These are phyloP conservation scores for Geranium rotundifolium DNA, from an alignment of 345 rosid genomes.

Conservation along the genomic window DNA sequence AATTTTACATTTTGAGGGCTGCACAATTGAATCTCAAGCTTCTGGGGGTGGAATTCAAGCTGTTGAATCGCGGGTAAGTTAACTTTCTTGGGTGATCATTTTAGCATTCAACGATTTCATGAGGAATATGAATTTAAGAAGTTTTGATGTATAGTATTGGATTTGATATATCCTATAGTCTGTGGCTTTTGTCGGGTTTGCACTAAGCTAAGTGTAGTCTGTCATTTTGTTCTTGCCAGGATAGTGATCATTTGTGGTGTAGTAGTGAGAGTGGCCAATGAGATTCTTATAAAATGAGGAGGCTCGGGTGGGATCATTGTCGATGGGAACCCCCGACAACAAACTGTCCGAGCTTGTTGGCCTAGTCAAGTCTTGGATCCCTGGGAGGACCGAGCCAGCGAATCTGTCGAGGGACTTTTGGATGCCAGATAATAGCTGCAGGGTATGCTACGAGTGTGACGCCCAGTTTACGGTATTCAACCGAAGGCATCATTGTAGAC, in stretches of 20 bases:
- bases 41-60: background rate
- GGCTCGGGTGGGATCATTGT: conserved; percentile 43
- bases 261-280: conserved; percentile 33
- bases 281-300: conserved; percentile 42
- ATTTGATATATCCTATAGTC: background rate
- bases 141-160: too few species aligned
- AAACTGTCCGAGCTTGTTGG: conserved; percentile 62
- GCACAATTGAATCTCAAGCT: too few species aligned
- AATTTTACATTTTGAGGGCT: too few species aligned
- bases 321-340: conserved; percentile 73
- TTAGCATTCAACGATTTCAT: too few species aligned
- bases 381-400: conserved; percentile 53
- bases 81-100: too few species aligned
- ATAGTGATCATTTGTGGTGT: background rate
- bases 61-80: background rate
- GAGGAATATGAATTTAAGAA: too few species aligned
- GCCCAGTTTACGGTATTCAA: conserved; percentile 78
- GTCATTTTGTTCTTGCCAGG: background rate
- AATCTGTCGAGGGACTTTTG: conserved; percentile 75
- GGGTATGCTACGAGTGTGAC: conserved; percentile 94
- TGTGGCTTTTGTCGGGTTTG: too few species aligned
- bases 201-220: background rate
- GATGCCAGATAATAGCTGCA: conserved; percentile 98
- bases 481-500: conserved; percentile 89
- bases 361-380: conserved; percentile 68